Evolutionary conservation across 176 grass and related monocot genomes (phyloP).

Genomic region (Bonia amplexicaulis): DNA sequence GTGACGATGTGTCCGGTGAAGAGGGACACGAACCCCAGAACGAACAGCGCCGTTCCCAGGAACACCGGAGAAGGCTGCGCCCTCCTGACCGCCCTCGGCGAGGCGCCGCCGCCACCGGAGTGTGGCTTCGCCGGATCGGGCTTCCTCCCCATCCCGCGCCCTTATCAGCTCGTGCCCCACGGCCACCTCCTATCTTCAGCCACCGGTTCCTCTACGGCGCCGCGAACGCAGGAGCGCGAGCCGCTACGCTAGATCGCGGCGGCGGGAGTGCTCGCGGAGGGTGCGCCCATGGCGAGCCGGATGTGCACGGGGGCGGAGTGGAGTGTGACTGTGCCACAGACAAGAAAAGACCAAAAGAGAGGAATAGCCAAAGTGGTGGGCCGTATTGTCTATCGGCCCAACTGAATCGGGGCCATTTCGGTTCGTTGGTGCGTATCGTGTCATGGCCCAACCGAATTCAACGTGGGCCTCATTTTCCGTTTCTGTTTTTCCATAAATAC

Average conservation of each 20-base stretch:
- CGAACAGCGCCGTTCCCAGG: conserved; percentile 56
- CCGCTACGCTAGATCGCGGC: conserved; percentile 30
- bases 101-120: conserved; percentile 18
- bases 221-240: neutral
- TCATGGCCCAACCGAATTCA: neutral
- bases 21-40: conserved; percentile 70
- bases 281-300: conserved; percentile 23
- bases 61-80: conserved; percentile 41
- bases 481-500: neutral
- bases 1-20: conserved; percentile 79
- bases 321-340: neutral
- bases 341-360: neutral
- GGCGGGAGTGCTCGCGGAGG: neutral
- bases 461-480: neutral
- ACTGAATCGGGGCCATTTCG: neutral
- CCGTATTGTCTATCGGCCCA: neutral
- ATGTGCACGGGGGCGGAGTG: neutral
- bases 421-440: neutral
- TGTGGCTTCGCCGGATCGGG: conserved; percentile 26
- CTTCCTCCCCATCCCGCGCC: conserved; percentile 43
- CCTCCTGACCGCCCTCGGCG: conserved; percentile 31
- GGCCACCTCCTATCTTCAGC: neutral
- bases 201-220: neutral
- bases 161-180: neutral
- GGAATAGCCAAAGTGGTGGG: neutral